Base-by-base conservation (phyloP, 768 basidiomycete species). In the Guyanaporus albipodus region DNA sequence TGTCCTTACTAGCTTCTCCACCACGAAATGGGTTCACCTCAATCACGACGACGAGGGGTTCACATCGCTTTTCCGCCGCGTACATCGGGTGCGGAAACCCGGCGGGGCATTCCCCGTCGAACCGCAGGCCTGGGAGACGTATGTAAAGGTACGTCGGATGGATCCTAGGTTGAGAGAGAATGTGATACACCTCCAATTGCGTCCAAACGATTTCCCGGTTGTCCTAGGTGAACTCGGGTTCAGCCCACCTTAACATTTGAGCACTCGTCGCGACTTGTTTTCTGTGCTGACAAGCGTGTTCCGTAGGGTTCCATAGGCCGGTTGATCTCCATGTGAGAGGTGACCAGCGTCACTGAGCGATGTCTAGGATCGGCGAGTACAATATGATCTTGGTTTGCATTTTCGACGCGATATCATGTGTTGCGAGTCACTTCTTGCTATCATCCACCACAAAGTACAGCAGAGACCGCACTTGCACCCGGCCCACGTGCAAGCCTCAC, bases 11-110 rank as follows among this genome's bases (percentile, higher is more conserved):
- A 62, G 45, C 1, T 82, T 95, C 54, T 94, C 91, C 0, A 67
- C 94, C 35, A 80, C 91, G 0, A 95, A 93, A 67, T 95, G 92
- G 92, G 89, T 94, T 24, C 92, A 95, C 64, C 71, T 95, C 9
- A 83, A 92, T 53, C 71, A 73, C 10, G 85, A 86, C 9, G 92
- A 96, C 57, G 76, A 77, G 1, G 91, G 82, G 0, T 56, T 95
- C n/a, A 54, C 63, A 28, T 48, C 53, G 0, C 90, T 93, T 64
- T 94, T 95, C 58, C 67, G 61, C 3, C 78, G 81, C 33, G 78
- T 83, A 0, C 68, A 80, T 52, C 57, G 63, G 21, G 74, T 77
- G 3, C 71, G 95, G 14, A 70, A 66, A n/a, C 67, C 75, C 0
- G 83, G 80, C 0, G 89, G 89, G 4, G 70, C 64, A 1, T 85